Conservation (phyloP, 352 stramenopile species). For the Globisporangium iwayamae region DNA sequence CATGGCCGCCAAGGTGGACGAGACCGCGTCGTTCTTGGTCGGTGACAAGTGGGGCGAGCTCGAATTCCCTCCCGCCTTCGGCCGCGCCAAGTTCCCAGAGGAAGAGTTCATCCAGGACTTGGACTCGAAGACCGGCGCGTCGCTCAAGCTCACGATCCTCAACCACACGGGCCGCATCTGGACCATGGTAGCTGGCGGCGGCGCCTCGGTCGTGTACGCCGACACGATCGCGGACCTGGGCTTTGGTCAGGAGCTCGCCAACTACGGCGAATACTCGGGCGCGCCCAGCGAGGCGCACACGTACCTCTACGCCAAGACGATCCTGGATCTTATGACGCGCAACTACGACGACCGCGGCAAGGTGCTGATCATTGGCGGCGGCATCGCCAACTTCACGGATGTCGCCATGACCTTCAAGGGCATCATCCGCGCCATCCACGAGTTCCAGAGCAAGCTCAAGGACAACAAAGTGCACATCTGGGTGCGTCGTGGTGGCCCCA, state of each 20-base stretch:
- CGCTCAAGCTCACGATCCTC: conserved; percentile 96
- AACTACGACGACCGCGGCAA: conserved; percentile 89
- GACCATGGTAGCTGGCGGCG: conserved; percentile 97
- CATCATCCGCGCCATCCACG: conserved; percentile 93
- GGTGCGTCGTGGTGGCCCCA: conserved; percentile 94
- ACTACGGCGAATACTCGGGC: conserved; percentile 98
- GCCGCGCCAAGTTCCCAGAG: conserved; percentile 93
- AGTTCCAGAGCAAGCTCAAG: conserved; percentile 91
- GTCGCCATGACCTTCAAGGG: conserved; percentile 96
- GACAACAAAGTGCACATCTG: conserved; percentile 91
- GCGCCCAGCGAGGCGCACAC: conserved; percentile 95
- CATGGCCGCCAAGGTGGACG: conserved; percentile 96
- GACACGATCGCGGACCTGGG: conserved; percentile 97
- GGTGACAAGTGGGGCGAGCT: conserved; percentile 91
- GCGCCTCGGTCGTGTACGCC: conserved; percentile 95
- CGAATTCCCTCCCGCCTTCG: conserved; percentile 95
- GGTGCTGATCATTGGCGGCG: conserved; percentile 96
- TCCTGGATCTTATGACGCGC: conserved; percentile 95
- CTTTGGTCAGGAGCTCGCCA: conserved; percentile 92
- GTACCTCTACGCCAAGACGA: conserved; percentile 96
- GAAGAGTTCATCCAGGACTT: conserved; percentile 95
- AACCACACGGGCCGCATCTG: conserved; percentile 95
- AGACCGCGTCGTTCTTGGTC: conserved; percentile 94
- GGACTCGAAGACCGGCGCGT: conserved; percentile 94
- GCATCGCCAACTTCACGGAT: conserved; percentile 98